Evolutionary conservation across 148 eudicot species (phyloP).

Genomic region (Vaccinium macrocarpon): DNA sequence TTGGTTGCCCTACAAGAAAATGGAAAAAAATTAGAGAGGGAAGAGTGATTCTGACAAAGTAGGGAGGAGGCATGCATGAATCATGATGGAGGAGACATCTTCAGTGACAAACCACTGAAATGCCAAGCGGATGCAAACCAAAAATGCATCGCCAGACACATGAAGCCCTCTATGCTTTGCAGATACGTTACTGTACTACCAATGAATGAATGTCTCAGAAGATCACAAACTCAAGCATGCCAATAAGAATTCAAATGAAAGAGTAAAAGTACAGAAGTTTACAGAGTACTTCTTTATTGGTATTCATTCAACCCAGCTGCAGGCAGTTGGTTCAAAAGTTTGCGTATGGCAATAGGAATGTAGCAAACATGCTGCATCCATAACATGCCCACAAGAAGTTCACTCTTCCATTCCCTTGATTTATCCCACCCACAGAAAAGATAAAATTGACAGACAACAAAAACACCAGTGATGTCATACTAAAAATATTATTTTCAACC

Average conservation of each 20-base stretch:
- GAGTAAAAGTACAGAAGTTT: not conserved
- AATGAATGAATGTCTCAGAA: not conserved
- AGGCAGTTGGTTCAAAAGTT: not conserved
- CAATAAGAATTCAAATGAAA: too few species aligned
- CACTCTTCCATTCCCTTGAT: not conserved
- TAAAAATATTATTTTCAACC: constrained; percentile 29
- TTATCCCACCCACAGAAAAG: not conserved
- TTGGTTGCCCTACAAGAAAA: constrained; percentile 36
- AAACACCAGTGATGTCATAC: not conserved
- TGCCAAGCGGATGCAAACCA: not conserved
- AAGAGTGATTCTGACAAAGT: not conserved
- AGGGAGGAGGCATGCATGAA: not conserved
- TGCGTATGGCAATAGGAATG: not conserved
- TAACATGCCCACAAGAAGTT: not conserved
- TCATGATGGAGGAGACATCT: not conserved
- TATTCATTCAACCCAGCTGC: not conserved
- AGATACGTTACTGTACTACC: not conserved
- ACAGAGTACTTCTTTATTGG: not conserved
- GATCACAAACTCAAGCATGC: not conserved
- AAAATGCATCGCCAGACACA: not conserved
- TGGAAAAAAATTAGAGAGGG: constrained; percentile 9
- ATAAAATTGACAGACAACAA: not conserved
- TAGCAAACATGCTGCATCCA: not conserved
- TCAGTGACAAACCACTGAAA: not conserved
- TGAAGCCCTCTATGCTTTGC: not conserved